Evolutionary conservation across 2,329 filamentous ascomycete species (phyloP), one percentile per base, ranked within the genome.

Genomic region (Aspergillus brunneoviolaceus): DNA sequence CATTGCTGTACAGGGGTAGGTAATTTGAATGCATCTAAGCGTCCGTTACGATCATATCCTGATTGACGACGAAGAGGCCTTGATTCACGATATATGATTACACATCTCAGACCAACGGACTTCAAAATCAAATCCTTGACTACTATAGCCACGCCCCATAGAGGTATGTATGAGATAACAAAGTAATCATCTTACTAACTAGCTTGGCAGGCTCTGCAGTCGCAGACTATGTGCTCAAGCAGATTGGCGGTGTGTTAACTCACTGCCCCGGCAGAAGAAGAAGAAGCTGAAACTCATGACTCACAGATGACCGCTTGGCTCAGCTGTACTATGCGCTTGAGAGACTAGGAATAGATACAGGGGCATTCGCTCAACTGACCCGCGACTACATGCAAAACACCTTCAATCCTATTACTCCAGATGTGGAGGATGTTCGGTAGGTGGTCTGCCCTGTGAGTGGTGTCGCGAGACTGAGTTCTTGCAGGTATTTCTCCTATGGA

Each of bases 101-200:
- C 83, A 60, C 79, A 76, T 48, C 74, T 88, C 23, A 79, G 80
- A 53, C 85, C 84, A 10, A 76, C 77, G 3, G 85, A 87, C 54
- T 91, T 96, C 65, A 91, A 91, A 71, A 90, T 96, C 60, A 81
- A 92, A 42, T 87, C 85, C 0, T 72, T 88, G 65, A 88, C 86
- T 0, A 88, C 86, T 0, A 82, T 88, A 59, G 85, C 85, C 2
- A 84, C 83, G 14, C 86, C 86, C 1, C 86, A 88, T 74, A 74
- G 81, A 73, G 77, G 83, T 83, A 50, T 39, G 70, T 61, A 10
- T 7, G 4, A 2, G 14, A 12, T 5, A 45, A n/a, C 39, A 5
- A 45, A 45, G 14, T 19, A 33, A 29, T 11, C 61, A 14, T n/a
- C 4, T 21, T 5, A 47, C 66, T 71, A 49, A 70, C 5, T 25